Conservation (phyloP, 176 grass and related monocot species). For the Bolboschoenus planiculmis region DNA sequence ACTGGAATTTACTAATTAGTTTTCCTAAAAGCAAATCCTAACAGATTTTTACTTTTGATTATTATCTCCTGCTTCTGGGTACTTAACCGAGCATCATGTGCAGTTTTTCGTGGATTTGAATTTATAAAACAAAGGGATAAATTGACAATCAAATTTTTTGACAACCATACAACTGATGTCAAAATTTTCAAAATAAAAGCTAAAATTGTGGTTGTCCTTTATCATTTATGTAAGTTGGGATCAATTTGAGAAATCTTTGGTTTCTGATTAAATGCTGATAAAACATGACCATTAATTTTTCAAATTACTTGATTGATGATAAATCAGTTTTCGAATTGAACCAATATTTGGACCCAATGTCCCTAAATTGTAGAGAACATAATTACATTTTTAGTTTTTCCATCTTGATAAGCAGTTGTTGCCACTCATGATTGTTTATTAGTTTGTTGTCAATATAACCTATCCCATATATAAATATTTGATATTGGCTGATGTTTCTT, state of each 20-base stretch:
- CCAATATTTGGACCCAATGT: too few relatives aligned
- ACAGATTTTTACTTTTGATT: background rate
- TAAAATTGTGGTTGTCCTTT: too few relatives aligned
- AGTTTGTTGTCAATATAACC: background rate
- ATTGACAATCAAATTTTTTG: background rate
- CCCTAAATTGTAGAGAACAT: background rate
- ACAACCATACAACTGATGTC: background rate
- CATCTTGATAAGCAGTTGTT: background rate
- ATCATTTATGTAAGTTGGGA: too few relatives aligned
- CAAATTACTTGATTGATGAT: too few relatives aligned
- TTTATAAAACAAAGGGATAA: background rate
- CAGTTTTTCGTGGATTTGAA: background rate
- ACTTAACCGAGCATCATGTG: background rate
- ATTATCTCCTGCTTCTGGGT: background rate
- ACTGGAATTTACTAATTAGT: background rate
- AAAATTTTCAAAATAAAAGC: background rate
- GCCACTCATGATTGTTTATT: background rate
- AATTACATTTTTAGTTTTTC: background rate
- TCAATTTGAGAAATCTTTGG: too few relatives aligned
- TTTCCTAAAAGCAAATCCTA: background rate
- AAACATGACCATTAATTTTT: too few relatives aligned
- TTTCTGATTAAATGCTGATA: too few relatives aligned
- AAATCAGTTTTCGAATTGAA: too few relatives aligned
- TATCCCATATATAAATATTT: background rate
- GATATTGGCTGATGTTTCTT: slow-evolving; percentile 11